Conservation (phyloP, 192 early-diverging fungal species). For the Spizellomyces punctatus region DNA sequence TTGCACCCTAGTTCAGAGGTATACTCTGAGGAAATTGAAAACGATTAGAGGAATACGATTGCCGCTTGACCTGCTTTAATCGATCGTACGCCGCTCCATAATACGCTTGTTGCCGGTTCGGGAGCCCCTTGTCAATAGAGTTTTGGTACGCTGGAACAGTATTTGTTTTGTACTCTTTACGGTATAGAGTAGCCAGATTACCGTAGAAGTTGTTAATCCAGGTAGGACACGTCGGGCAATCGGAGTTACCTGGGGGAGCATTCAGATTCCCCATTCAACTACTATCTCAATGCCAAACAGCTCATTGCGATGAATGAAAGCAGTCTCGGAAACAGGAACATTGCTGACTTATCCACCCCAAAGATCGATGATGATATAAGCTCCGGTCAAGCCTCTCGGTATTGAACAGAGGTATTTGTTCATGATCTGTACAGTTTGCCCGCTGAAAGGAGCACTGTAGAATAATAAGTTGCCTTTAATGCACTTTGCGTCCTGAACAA, state of each 20-base stretch:
- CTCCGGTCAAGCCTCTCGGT: neutral
- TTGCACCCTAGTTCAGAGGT: no score
- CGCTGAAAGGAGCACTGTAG: neutral
- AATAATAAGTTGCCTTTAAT: neutral
- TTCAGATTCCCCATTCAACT: neutral
- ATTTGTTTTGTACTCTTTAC: neutral
- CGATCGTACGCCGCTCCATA: neutral
- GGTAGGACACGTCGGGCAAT: neutral
- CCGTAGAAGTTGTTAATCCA: neutral
- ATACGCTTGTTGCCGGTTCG: neutral
- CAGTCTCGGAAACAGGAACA: neutral
- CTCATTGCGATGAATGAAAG: neutral
- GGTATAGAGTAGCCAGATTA: neutral
- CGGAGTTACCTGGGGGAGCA: neutral
- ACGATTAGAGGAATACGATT: neutral
- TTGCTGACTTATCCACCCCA: conserved; percentile 3
- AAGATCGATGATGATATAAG: conserved; percentile 10
- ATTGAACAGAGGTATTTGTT: neutral
- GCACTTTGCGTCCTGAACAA: no score
- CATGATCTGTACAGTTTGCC: neutral
- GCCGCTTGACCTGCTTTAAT: neutral
- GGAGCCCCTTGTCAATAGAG: neutral
- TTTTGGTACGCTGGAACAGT: neutral
- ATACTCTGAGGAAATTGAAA: neutral
- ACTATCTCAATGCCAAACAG: neutral